Percentiles rank a stretch among this genome's conserved stretches.
phyloP scores from a whole-genome alignment of 768 basidiomycete species.

The Collybiopsis luxurians region DNA sequence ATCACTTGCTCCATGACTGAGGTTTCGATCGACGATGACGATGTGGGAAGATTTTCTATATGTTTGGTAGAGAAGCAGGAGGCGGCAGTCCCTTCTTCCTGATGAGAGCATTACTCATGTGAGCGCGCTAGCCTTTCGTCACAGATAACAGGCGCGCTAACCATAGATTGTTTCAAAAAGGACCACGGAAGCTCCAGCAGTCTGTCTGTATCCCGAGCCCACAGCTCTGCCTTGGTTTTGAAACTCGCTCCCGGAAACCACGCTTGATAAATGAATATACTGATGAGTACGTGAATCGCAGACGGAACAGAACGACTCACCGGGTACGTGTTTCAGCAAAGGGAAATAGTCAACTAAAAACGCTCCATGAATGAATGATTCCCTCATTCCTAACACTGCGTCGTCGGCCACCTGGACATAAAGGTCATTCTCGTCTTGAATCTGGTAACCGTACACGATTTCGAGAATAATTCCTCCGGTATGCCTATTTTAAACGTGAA shows the following conservation, averaged over 20 bases:
- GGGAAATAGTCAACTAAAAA: slow-evolving; percentile 30
- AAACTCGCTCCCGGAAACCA: slow-evolving; percentile 35
- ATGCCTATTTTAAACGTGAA: slow-evolving; percentile 2
- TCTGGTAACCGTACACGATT: slow-evolving; percentile 28
- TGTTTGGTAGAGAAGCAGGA: background rate
- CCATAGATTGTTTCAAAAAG: background rate
- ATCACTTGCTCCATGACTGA: slow-evolving; percentile 11
- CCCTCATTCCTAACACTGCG: slow-evolving; percentile 10
- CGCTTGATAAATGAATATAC: slow-evolving; percentile 1
- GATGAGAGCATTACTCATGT: background rate
- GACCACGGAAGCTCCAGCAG: slow-evolving; percentile 6
- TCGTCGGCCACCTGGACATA: slow-evolving; percentile 23
- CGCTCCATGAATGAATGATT: slow-evolving; percentile 24
- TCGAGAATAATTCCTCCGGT: slow-evolving; percentile 23
- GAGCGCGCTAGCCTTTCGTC: background rate
- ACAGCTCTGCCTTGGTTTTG: slow-evolving; percentile 26
- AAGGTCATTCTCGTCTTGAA: slow-evolving; percentile 22
- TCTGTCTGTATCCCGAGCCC: slow-evolving; percentile 9
- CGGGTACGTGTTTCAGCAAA: slow-evolving; percentile 12
- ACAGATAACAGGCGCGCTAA: too few relatives aligned
- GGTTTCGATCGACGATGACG: too few relatives aligned
- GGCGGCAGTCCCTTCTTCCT: background rate
- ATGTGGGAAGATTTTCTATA: background rate
- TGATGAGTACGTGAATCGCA: background rate
- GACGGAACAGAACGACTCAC: too few relatives aligned